These are phyloP conservation scores for Yamadazyma scolyti DNA, from an alignment of 805 yeast species.

Conservation along the genomic window DNA sequence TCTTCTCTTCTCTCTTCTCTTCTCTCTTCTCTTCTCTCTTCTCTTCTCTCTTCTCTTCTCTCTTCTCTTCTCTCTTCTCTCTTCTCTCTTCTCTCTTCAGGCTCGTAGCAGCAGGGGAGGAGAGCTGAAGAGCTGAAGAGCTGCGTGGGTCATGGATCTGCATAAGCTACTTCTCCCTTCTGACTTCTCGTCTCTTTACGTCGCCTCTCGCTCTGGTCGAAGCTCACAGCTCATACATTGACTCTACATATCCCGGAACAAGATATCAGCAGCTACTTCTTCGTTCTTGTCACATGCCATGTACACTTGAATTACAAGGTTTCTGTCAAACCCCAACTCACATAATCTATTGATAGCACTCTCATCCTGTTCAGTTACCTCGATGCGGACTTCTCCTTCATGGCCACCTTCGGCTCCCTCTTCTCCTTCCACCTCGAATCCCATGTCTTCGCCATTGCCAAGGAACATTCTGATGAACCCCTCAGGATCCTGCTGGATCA, in stretches of 20 bases:
- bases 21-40: too few relatives aligned
- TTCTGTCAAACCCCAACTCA: conserved; percentile 89
- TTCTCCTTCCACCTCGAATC: conserved; percentile 36
- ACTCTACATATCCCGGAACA: conserved; percentile 51
- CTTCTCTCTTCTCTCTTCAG: too few relatives aligned
- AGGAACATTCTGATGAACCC: conserved; percentile 73
- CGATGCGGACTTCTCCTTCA: conserved; percentile 47
- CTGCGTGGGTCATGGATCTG: too few relatives aligned
- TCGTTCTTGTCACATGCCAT: conserved; percentile 98
- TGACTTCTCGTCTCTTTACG: not conserved
- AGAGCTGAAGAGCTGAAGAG: too few relatives aligned
- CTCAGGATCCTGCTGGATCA: conserved; percentile 85
- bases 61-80: too few relatives aligned
- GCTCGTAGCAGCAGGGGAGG: too few relatives aligned
- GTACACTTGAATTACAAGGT: conserved; percentile 85
- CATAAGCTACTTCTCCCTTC: not conserved
- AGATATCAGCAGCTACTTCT: conserved; percentile 90
- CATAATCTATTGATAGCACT: conserved; percentile 86
- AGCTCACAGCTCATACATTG: not conserved
- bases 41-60: too few relatives aligned
- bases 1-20: too few relatives aligned
- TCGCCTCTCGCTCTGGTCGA: not conserved
- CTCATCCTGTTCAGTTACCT: conserved; percentile 76
- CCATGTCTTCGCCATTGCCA: conserved; percentile 53
- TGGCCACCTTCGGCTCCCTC: conserved; percentile 35